Base-by-base conservation (phyloP, 768 basidiomycete species). In the Hysterangium stoloniferum region DNA sequence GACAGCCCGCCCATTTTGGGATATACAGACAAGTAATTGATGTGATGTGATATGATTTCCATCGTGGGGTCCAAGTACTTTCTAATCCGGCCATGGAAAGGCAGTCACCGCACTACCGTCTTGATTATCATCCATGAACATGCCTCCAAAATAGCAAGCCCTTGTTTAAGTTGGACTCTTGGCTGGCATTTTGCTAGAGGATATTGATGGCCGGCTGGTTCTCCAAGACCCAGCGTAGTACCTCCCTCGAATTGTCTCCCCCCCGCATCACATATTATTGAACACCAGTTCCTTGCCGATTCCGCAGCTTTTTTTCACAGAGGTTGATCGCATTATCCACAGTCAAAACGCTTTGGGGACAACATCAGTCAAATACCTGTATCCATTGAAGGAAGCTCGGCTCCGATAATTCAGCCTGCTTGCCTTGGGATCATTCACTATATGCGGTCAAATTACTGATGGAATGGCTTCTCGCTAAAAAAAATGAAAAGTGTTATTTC, bases 241-340 rank as follows among this genome's bases (percentile, higher is more conserved):
- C 61, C 61, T 24, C 57, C 47, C 31, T 62, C 61, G 55, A 61
- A 62, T 36, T 62, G 59, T 19, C 61, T 61, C 13, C 62, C 62
- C 12, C 61, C 61, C 15, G 45, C 19, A 54, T 56, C n/a, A n/a
- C n/a, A n/a, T 54, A 40, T 56, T 45, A 48, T 60, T 54, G 19
- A 44, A 54, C 12, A 32, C 25, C 17, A 47, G 48, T 19, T 48
- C 48, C 15, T 47, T 47, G 35, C 25, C 17, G 52, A 45, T 19
- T 48, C 48, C 15, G 51, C 50, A 22, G 60, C 57, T 22, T 48
- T 20, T 45, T 48, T 50, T 3, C 58, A 54, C 8, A 53, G 42
- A 9, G 51, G 40, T 47, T 36, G 46, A 22, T 52, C 54, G 7
- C 35, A 42, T 58, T 58, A 34, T 61, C 58, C 8, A 61, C 53